Evolutionary conservation across 306 rosid species (phyloP).

Genomic region (Argentina anserina): DNA sequence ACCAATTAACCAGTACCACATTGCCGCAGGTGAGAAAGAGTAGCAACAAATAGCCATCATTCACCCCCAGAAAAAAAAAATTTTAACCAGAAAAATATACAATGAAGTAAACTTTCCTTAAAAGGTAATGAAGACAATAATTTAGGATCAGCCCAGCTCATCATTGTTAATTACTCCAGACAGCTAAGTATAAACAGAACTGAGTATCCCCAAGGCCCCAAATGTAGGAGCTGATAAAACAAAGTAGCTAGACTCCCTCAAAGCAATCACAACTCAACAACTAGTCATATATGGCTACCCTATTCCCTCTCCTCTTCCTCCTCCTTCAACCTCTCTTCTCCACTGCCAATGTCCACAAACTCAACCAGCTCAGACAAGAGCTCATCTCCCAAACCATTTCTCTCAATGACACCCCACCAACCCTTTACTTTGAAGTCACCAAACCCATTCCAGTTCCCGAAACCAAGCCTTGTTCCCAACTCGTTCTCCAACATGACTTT

Average conservation of each 20-base stretch:
- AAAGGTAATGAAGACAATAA: background rate
- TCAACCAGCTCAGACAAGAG: constrained; percentile 33
- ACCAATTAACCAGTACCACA: background rate
- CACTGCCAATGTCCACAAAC: constrained; percentile 45
- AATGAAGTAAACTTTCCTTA: background rate
- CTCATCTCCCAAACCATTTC: constrained; percentile 20
- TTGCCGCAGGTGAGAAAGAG: background rate
- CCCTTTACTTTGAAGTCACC: constrained; percentile 66
- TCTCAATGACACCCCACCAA: constrained; percentile 37
- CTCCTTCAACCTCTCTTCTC: constrained; percentile 39
- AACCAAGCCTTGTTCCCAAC: constrained; percentile 57
- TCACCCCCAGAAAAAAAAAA: no score
- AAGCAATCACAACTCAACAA: constrained; percentile 7
- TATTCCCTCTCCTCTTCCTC: constrained; percentile 17
- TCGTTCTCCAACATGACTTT: constrained; percentile 65
- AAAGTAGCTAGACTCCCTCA: background rate
- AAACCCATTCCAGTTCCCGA: constrained; percentile 62
- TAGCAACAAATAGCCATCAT: background rate
- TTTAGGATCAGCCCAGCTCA: background rate
- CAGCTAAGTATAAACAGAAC: background rate
- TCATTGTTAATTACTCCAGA: constrained; percentile 1
- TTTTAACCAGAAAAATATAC: background rate
- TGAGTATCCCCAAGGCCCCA: background rate
- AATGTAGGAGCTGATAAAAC: background rate
- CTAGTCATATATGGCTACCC: background rate